Evolutionary conservation across 345 rosid species (phyloP), one percentile per base, ranked within the genome.

Genomic region (Lagerstroemia speciosa): DNA sequence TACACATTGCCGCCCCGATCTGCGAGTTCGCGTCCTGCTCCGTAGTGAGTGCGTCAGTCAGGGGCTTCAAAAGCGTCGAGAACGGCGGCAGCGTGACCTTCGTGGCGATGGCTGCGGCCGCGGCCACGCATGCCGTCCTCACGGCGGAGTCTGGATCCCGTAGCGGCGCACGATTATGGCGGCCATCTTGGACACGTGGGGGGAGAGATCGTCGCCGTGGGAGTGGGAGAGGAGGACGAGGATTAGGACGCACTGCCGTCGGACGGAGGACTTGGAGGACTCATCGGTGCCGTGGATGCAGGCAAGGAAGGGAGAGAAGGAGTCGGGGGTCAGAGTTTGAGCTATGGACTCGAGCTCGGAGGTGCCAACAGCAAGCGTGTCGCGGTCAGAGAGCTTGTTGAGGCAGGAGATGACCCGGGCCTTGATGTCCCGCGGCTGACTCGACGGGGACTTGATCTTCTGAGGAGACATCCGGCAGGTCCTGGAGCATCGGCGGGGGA

Each of bases 351-450:
- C 94, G 66, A 93, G 96, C 83, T 93, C 98, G 6, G 83, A 72
- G 30, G 98, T 72, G 67, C 92, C 98, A n/a, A 86, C 74, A 43
- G 90, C 31, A 5, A 87, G 76, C 0, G 98, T 93, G 82, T 91
- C 98, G 20, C 98, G 98, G 83, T 93, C 97, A 57, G 97, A 78
- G 78, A 93, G 98, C 27, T 85, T 89, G 82, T 93, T 90, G 27
- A 93, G 88, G 77, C 97, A 93, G n/a, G 80, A 79, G 40, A 93
- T 80, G 79, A 93, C 87, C 32, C 96, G 89, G 43, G 77, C 83
- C 70, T 85, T 90, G 76, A 93, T 87, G 77, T 81, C 83, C 32
- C 24, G 74, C 16, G 72, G 68, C 5, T 76, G 60, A 17, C 83
- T 70, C 6, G 74, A 29, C 8, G 77, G 32, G 81, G 72, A 33